These are phyloP conservation scores for Haplosporangium sp. DNA, from an alignment of 371 early-diverging fungal genomes.

Conservation along the genomic window DNA sequence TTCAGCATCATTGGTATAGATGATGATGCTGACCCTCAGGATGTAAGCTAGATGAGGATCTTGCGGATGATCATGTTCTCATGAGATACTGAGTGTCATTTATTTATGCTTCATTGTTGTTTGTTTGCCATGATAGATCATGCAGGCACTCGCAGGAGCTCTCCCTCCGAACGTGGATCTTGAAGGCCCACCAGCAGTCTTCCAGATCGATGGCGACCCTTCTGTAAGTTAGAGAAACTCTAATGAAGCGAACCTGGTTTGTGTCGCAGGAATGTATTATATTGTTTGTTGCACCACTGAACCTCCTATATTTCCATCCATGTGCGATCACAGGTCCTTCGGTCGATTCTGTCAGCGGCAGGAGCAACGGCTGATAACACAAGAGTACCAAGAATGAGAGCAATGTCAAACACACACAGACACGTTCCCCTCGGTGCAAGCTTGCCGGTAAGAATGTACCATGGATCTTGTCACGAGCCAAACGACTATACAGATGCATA, in stretches of 20 bases:
- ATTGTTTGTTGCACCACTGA: slow-evolving; percentile 2
- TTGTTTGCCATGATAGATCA: slow-evolving; percentile 16
- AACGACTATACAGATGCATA: neutral
- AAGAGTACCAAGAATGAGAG: slow-evolving; percentile 31
- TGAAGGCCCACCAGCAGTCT: slow-evolving; percentile 23
- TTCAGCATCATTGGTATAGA: slow-evolving; percentile 45
- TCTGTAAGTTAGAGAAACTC: slow-evolving; percentile 19
- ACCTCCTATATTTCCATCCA: neutral
- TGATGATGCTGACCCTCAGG: slow-evolving; percentile 25
- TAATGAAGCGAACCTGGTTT: neutral
- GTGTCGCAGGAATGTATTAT: neutral
- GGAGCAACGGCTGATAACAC: slow-evolving; percentile 7
- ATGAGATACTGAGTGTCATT: neutral
- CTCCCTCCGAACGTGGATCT: slow-evolving; percentile 28
- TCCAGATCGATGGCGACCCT: slow-evolving; percentile 34
- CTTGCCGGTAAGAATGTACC: slow-evolving; percentile 28
- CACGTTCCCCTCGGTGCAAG: slow-evolving; percentile 34
- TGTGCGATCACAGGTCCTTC: slow-evolving; percentile 16
- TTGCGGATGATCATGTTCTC: neutral
- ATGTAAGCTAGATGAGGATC: slow-evolving; percentile 12
- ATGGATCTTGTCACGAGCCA: slow-evolving; percentile 22
- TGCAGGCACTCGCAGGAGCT: slow-evolving; percentile 45
- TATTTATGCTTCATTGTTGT: neutral
- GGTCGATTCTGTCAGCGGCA: slow-evolving; percentile 20
- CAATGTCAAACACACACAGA: slow-evolving; percentile 2